These are phyloP conservation scores for Fusarium gaditjirri DNA, from an alignment of 2,329 filamentous ascomycete genomes.

Conservation along the genomic window DNA sequence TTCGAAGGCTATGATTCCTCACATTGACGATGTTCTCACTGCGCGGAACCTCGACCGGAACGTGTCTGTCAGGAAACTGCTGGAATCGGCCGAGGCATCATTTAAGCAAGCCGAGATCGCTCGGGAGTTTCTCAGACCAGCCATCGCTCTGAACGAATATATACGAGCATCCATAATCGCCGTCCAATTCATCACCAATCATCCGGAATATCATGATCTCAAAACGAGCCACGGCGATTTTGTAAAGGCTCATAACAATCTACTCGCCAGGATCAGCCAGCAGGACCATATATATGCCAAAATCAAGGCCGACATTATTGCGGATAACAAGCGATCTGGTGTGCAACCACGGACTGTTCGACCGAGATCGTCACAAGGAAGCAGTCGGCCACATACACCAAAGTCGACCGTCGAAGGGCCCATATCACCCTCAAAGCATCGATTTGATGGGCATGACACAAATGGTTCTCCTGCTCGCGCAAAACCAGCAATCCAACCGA, in stretches of 20 bases:
- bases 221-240: conserved; percentile 64
- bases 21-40: conserved; percentile 64
- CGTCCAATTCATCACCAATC: conserved; percentile 78
- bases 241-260: conserved; percentile 58
- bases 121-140: conserved; percentile 72
- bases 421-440: conserved; percentile 22
- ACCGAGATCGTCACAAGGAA: conserved; percentile 26
- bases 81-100: conserved; percentile 63
- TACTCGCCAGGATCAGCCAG: conserved; percentile 62
- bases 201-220: conserved; percentile 77
- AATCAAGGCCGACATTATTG: conserved; percentile 69
- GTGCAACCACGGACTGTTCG: conserved; percentile 56
- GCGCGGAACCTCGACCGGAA: conserved; percentile 59
- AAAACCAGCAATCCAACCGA: conserved; percentile 69
- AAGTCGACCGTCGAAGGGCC: conserved; percentile 18
- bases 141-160: conserved; percentile 85
- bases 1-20: conserved; percentile 55
- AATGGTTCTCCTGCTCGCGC: conserved; percentile 44
- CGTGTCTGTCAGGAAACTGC: conserved; percentile 63
- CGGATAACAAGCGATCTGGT: conserved; percentile 72
- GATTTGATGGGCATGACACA: conserved; percentile 30
- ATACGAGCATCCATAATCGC: conserved; percentile 83
- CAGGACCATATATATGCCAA: conserved; percentile 63
- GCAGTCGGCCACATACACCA: conserved; percentile 28
- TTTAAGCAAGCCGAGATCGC: conserved; percentile 70